Evolutionary conservation across 306 rosid species (phyloP), one percentile per base, ranked within the genome.

Genomic region (Cucurbita moschata): DNA sequence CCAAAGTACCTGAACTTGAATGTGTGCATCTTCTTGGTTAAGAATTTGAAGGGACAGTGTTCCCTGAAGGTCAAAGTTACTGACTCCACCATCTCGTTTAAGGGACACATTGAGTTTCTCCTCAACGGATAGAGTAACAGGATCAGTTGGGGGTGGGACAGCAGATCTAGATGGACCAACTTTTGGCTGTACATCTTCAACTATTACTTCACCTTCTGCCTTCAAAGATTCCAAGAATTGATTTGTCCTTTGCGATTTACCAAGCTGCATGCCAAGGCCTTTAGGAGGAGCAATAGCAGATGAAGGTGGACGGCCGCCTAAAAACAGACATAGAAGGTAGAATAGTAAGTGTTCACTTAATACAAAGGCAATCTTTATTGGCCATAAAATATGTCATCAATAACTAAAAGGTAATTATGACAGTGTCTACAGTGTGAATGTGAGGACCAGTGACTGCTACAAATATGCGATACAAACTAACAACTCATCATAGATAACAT

Each of bases 231-330:
- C 99, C 79, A 94, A 83, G 80, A 94, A 86, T 60, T 94, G 95
- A 85, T 85, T 89, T 51, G 92, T 82, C 92, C 80, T 91, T 77
- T 91, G 95, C 72, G 97, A 89, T 83, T 89, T 94, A 75, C 99
- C 99, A 73, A 94, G 91, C 87, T 94, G 96, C 99, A 94, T 94
- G 50, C 97, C 96, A 79, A 84, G 88, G 78, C 99, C 96, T 81
- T 91, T 94, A 4, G 99, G 92, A 52, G 97, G 97, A 78, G 99
- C 97, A 79, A 92, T 91, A 56, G 96, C 97, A 78, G 99, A 85
- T 61, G 97, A 88, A 58, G 89, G 82, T 66, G 92, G 91, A 69
- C 87, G 97, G 46, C 88, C 99, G 85, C 88, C 99, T 87, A 82
- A 75, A 68, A 69, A 77, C 43, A 21, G 19, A 52, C 81, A 64